phyloP scores from a whole-genome alignment of 2,329 filamentous ascomycete genomes.

The Colletotrichum phormii region DNA sequence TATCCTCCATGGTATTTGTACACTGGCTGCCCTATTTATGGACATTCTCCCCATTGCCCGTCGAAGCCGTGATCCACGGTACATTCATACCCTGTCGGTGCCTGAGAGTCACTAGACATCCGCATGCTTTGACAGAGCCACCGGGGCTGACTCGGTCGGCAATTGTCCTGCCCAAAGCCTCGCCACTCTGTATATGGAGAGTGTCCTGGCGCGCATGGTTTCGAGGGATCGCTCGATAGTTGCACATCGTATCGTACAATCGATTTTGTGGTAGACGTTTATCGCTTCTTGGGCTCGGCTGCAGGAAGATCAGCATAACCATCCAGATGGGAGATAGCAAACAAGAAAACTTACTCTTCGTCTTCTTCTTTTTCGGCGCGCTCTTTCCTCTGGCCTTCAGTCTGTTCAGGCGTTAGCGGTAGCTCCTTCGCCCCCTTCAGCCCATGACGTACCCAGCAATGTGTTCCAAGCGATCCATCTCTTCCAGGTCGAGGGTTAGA shows the following conservation, averaged over 20 bases:
- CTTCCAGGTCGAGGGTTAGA: constrained; percentile 77
- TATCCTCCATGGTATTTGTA: constrained; percentile 13
- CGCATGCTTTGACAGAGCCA: neutral
- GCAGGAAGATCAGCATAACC: constrained; percentile 44
- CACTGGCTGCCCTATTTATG: neutral
- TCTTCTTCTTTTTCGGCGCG: constrained; percentile 88
- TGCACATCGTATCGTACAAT: constrained; percentile 32
- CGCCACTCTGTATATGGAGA: neutral
- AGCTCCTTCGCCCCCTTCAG: neutral
- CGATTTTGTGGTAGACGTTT: constrained; percentile 8
- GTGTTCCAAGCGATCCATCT: constrained; percentile 83
- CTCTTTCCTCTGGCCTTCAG: constrained; percentile 86
- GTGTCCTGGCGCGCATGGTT: neutral
- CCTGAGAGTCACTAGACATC: neutral
- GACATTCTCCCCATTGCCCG: neutral
- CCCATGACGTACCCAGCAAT: constrained; percentile 68
- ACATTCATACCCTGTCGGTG: no score
- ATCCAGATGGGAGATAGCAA: neutral
- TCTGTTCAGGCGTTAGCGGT: constrained; percentile 53
- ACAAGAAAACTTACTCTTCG: constrained; percentile 41
- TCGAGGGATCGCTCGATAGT: constrained; percentile 5
- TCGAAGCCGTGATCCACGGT: neutral
- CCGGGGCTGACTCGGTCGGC: neutral
- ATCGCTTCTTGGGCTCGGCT: constrained; percentile 56
- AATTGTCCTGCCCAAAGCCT: neutral